These are phyloP conservation scores for Cudoniella acicularis DNA, from an alignment of 495 filamentous ascomycete species.

Conservation along the genomic window DNA sequence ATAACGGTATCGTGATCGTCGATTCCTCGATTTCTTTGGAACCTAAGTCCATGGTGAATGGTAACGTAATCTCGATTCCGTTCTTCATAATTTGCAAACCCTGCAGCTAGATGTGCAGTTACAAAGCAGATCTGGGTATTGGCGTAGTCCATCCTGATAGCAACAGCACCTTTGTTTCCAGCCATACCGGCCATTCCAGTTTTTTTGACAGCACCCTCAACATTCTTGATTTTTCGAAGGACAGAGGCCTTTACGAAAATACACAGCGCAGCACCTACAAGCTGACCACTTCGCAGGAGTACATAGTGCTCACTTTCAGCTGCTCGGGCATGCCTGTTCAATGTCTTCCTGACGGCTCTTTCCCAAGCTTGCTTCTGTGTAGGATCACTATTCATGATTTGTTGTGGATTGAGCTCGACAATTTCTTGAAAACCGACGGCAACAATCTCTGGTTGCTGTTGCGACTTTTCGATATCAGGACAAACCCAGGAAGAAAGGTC, in stretches of 20 bases:
- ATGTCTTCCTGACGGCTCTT: constrained; percentile 65
- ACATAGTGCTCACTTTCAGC: constrained; percentile 75
- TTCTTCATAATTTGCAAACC: constrained; percentile 96
- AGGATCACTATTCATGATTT: constrained; percentile 98
- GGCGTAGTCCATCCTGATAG: constrained; percentile 93
- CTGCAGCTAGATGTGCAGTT: constrained; percentile 93
- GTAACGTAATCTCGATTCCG: constrained; percentile 86
- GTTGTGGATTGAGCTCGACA: constrained; percentile 91
- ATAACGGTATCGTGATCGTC: constrained; percentile 85
- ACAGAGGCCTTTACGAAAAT: constrained; percentile 80
- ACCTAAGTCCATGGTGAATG: constrained; percentile 81
- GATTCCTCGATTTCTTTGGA: constrained; percentile 85
- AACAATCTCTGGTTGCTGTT: constrained; percentile 69
- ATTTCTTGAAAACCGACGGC: constrained; percentile 97
- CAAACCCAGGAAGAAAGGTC: constrained; percentile 86
- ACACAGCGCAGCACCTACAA: constrained; percentile 89
- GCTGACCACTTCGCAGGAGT: constrained; percentile 83
- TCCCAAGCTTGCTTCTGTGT: constrained; percentile 84
- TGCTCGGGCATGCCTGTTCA: constrained; percentile 65
- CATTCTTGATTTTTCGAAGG: constrained; percentile 83
- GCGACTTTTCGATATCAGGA: constrained; percentile 45
- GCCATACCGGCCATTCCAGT: constrained; percentile 97
- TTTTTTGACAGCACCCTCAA: constrained; percentile 95
- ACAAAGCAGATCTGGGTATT: constrained; percentile 93
- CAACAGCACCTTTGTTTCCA: constrained; percentile 96